Base-by-base conservation (phyloP, 805 yeast genomes). In the Ogataea wickerhamii region DNA sequence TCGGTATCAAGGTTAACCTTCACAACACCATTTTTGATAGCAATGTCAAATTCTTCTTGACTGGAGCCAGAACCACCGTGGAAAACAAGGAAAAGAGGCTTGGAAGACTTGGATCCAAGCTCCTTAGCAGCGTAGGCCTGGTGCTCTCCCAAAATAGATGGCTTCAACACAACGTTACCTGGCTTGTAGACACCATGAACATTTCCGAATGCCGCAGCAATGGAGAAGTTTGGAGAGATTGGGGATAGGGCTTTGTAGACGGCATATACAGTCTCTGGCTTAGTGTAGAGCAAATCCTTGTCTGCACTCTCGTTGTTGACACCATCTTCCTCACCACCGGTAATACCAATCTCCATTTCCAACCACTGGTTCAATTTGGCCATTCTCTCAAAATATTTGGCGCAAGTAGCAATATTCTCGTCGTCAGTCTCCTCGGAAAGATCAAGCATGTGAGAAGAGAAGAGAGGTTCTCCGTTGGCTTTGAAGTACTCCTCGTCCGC, bases 271-370 rank as follows among this genome's bases (percentile, higher is more conserved):
- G 96, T 91, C 73, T 86, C 96, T 59, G 98, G 87, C 58, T 81
- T 79, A 56, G 98, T 93, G 85, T 91, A 93, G 60, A 93, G 75
- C 50, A 84, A 67, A 49, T 85, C 88, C 73, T 84, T 83, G 64
- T 79, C 78, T 53, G 87, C 96, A 67, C 80, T 76, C 71, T 91
- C 94, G 80, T 93, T 93, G 83, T 93, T 93, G 62, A 93, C 98
- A 82, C 98, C 98, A 66, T 93, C 98, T 75, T 93, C 98, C 78
- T 93, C 98, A 82, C 98, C 98, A 74, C 98, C 98, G 67, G 98
- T 93, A 81, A 93, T 93, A 81, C 98, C 98, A 66, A 93, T 93
- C 78, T 93, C 98, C 98, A 93, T 93, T 80, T 93, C 98, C 66
- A 93, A 80, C 93, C 93, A 93, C 76, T 91, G 98, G 73, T 79